These are phyloP conservation scores for Cladorrhinum sp. DNA, from an alignment of 2,329 filamentous ascomycete genomes.

Conservation along the genomic window DNA sequence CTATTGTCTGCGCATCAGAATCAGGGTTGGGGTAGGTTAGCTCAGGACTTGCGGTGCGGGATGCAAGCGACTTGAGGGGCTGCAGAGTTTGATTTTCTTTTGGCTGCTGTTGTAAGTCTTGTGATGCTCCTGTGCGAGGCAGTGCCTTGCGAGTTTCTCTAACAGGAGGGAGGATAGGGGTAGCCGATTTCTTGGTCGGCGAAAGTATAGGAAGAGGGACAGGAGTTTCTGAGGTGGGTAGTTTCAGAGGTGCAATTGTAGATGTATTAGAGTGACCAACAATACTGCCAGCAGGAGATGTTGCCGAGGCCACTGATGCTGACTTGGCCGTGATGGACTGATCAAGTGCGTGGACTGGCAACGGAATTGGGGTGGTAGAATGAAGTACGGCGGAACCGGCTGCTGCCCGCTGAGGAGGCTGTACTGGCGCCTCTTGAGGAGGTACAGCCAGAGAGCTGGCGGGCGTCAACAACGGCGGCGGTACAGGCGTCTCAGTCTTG, in stretches of 20 bases:
- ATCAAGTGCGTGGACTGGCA: conserved; percentile 32
- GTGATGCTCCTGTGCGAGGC: conserved; percentile 27
- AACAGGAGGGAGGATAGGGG: conserved; percentile 34
- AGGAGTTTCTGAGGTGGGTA: conserved; percentile 33
- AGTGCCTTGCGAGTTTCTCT: conserved; percentile 35
- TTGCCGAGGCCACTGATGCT: conserved; percentile 25
- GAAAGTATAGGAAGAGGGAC: conserved; percentile 31
- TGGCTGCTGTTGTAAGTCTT: conserved; percentile 24
- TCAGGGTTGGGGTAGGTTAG: conserved; percentile 36
- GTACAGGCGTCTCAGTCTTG: conserved; percentile 40
- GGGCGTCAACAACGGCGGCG: conserved; percentile 32
- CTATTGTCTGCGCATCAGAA: conserved; percentile 14
- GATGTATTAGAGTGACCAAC: conserved; percentile 24
- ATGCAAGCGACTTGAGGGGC: conserved; percentile 12
- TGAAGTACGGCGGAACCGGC: conserved; percentile 22
- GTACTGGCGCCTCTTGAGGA: conserved; percentile 26
- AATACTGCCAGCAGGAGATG: conserved; percentile 28
- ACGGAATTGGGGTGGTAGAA: conserved; percentile 36
- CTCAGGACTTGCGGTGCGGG: conserved; percentile 28
- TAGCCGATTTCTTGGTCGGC: conserved; percentile 32
- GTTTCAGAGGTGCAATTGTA: conserved; percentile 26
- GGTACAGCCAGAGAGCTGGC: conserved; percentile 20
- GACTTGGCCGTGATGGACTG: conserved; percentile 29
- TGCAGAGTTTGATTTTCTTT: conserved; percentile 16
- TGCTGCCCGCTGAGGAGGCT: conserved; percentile 15